Conservation (phyloP, 169 alveolate species). For the Babesia bovis region DNA sequence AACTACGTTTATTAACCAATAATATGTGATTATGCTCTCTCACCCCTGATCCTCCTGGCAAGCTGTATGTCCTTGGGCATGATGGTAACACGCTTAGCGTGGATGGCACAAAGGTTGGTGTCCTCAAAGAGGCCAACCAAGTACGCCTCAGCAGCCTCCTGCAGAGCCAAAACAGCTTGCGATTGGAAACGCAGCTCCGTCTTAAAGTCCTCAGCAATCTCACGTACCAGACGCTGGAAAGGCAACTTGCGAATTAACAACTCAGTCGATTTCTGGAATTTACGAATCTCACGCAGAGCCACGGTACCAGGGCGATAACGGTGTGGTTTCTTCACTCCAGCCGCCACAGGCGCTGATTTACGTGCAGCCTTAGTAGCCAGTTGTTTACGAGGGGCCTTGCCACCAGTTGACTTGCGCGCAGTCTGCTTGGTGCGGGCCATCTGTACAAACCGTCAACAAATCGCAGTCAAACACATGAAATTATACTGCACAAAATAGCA, state of each 20-base stretch:
- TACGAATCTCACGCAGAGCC: constrained; percentile 97
- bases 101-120: constrained; percentile 99
- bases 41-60: constrained; percentile 99
- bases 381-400: constrained; percentile 98
- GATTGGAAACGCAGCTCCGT: constrained; percentile 92
- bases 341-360: constrained; percentile 95
- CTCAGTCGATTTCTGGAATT: constrained; percentile 93
- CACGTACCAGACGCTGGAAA: constrained; percentile 95
- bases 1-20: too few species aligned
- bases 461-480: neutral
- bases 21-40: constrained; percentile 85
- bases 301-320: constrained; percentile 99
- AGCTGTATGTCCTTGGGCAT: constrained; percentile 99
- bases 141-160: constrained; percentile 99
- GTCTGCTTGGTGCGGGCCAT: constrained; percentile 99
- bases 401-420: constrained; percentile 97
- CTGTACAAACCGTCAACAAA: constrained; percentile 5
- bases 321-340: constrained; percentile 97
- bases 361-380: constrained; percentile 98
- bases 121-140: constrained; percentile 98
- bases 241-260: constrained; percentile 94
- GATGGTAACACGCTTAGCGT: constrained; percentile 99
- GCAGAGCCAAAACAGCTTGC: constrained; percentile 93
- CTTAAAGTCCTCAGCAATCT: constrained; percentile 93
- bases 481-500: neutral